phyloP scores from a whole-genome alignment of 352 stramenopile genomes.

The Plasmopara viticola region DNA sequence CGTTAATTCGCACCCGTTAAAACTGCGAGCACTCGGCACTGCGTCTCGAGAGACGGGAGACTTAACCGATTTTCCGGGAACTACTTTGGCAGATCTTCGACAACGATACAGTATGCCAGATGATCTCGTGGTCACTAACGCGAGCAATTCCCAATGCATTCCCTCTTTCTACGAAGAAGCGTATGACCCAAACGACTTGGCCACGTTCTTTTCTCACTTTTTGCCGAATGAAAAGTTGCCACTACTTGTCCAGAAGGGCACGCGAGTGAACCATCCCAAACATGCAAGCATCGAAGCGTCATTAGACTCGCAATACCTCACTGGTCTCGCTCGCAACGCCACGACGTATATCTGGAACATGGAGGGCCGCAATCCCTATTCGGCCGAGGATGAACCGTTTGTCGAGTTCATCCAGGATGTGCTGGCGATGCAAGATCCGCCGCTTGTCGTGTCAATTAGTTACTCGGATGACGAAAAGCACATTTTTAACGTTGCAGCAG shows the following conservation, averaged over 20 bases:
- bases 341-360: conserved; percentile 79
- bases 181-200: conserved; percentile 49
- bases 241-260: conserved; percentile 45
- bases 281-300: conserved; percentile 65
- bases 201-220: conserved; percentile 48
- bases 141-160: conserved; percentile 48
- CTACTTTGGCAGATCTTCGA: conserved; percentile 44
- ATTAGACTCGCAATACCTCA: conserved; percentile 89
- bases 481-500: conserved; percentile 68
- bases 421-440: conserved; percentile 56
- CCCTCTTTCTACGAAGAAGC: conserved; percentile 77
- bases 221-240: conserved; percentile 41
- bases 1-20: conserved; percentile 58
- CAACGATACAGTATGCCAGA: conserved; percentile 58
- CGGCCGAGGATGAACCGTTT: conserved; percentile 75
- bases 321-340: conserved; percentile 65
- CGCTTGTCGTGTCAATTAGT: conserved; percentile 83
- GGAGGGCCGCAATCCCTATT: conserved; percentile 84
- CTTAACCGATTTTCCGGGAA: conserved; percentile 6
- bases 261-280: conserved; percentile 35
- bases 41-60: conserved; percentile 17
- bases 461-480: conserved; percentile 90
- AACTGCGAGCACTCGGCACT: conserved; percentile 38
- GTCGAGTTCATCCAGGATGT: conserved; percentile 73
- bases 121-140: conserved; percentile 61